Percentiles rank a stretch among this genome's conserved stretches.
Evolutionary conservation across 139 green algal genomes (phyloP).

Genomic region (Monoraphidium neglectum): DNA sequence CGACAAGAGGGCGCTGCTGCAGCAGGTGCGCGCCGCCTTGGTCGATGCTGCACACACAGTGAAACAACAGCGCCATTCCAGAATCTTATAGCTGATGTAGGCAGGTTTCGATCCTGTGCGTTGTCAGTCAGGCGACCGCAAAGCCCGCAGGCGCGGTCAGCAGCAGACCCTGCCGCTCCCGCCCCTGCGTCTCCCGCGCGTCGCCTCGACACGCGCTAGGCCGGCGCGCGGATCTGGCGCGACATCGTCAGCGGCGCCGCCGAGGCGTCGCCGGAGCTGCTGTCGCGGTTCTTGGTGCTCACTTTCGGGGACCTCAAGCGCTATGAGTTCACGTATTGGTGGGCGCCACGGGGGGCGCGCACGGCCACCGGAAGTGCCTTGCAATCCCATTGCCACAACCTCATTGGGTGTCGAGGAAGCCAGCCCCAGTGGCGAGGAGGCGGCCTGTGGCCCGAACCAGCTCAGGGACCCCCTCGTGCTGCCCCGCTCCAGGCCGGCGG

Average conservation of each 20-base stretch:
- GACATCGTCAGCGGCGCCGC: constrained; percentile 67
- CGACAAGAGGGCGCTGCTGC: constrained; percentile 45
- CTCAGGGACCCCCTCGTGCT: too few relatives aligned
- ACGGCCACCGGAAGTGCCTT: too few relatives aligned
- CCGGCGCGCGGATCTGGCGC: constrained; percentile 54
- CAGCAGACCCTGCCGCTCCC: background rate
- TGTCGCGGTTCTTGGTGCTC: constrained; percentile 74
- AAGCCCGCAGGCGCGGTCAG: background rate
- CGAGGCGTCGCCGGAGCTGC: constrained; percentile 48
- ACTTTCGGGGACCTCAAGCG: constrained; percentile 91
- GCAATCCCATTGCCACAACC: too few relatives aligned
- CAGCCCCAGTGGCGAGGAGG: too few relatives aligned
- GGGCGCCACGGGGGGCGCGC: too few relatives aligned
- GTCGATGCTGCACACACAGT: too few relatives aligned
- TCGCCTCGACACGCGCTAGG: constrained; percentile 13
- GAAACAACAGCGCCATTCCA: background rate
- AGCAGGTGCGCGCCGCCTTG: background rate
- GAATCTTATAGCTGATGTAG: background rate
- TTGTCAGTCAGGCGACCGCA: background rate
- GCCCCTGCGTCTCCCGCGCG: background rate
- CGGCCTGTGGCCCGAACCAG: too few relatives aligned
- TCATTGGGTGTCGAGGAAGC: too few relatives aligned
- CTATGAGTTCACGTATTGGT: constrained; percentile 88
- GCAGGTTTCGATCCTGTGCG: constrained; percentile 3
- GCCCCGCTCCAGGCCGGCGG: too few relatives aligned